Base-by-base conservation (phyloP, 202 grass and related monocot species). In the Zizania palustris region DNA sequence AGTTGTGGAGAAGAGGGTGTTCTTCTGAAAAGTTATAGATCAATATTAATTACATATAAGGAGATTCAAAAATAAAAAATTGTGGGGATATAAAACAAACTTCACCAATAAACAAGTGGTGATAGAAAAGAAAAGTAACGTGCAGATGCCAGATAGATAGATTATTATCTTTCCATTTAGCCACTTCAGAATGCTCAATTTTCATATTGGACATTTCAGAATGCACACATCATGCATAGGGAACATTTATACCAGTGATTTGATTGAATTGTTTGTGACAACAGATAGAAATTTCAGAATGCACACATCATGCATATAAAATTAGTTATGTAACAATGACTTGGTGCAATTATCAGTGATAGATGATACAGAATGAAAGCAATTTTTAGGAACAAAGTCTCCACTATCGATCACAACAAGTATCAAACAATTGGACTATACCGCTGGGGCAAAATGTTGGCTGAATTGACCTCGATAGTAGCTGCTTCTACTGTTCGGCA, bases 1-100 rank as follows among this genome's bases (percentile, higher is more conserved):
- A 72, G 51, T 38, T 4, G 87, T 96, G 60, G 89, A 96, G 63
- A 90, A 96, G 13, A 85, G 80, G 42, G 45, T 66, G 61, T 54
- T 81, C 18, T 78, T 87, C 93, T 92, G 72, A 85, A 89, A 28
- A 88, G 44, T 49, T 16, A 82, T 62, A 70, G 68, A 63, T 0
- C 65, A 40, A 18, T 57, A 36, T 55, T 50, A 6, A 42, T 28
- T 62, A 69, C 48, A 51, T 13, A 44, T 0, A 80, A 20, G 33
- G 42, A 33, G 21, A 72, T 18, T 74, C 40, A 37, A 74, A 33
- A 40, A 44, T 16, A 20, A 33, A 3, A 71, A 56, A 71, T 14
- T 14, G 28, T 21, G 57, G 21, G 76, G 14, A 65, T 74, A 43
- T 1, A 59, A 43, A 50, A 10, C 18, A 44, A 28, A 28, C 28